Evolutionary conservation across 169 alveolate genomes (phyloP).

Genomic region (Cryptosporidium xiaoi): DNA sequence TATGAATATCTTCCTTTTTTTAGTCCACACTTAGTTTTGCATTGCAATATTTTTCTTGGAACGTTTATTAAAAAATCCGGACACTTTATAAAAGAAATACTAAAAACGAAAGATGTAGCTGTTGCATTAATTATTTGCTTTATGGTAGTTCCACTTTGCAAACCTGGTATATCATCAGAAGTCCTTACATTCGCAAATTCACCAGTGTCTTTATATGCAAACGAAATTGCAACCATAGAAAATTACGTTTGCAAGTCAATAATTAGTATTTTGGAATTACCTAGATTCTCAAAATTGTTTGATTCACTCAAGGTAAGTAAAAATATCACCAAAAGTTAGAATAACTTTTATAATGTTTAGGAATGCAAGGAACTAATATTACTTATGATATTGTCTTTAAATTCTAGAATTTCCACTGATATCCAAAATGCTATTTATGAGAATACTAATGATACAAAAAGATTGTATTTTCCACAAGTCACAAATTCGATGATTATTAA

Average conservation of each 20-base stretch:
- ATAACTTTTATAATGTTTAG: slow-evolving; percentile 12
- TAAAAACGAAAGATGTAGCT: background rate
- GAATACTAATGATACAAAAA: background rate
- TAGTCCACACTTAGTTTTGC: slow-evolving; percentile 46
- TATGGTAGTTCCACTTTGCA: slow-evolving; percentile 40
- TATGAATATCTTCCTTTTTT: background rate
- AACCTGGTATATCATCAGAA: slow-evolving; percentile 53
- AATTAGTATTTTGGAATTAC: slow-evolving; percentile 2
- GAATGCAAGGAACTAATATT: slow-evolving; percentile 10
- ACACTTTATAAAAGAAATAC: slow-evolving; percentile 7
- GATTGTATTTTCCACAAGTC: background rate
- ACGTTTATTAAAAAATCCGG: slow-evolving; percentile 22
- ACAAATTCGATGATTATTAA: slow-evolving; percentile 2
- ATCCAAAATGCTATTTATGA: slow-evolving; percentile 7
- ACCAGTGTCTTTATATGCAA: slow-evolving; percentile 11
- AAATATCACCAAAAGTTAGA: background rate
- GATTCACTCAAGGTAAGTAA: slow-evolving; percentile 31
- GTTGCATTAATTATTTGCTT: slow-evolving; percentile 46
- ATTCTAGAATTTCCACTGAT: slow-evolving; percentile 19
- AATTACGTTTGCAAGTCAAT: slow-evolving; percentile 5
- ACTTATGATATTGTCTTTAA: slow-evolving; percentile 10
- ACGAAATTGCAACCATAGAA: slow-evolving; percentile 34
- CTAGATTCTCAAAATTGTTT: slow-evolving; percentile 25
- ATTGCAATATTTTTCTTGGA: slow-evolving; percentile 11
- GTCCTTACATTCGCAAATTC: slow-evolving; percentile 1